Evolutionary conservation across 2,329 filamentous ascomycete genomes (phyloP), one percentile per base, ranked within the genome.

Genomic region (Truncatella angustata): DNA sequence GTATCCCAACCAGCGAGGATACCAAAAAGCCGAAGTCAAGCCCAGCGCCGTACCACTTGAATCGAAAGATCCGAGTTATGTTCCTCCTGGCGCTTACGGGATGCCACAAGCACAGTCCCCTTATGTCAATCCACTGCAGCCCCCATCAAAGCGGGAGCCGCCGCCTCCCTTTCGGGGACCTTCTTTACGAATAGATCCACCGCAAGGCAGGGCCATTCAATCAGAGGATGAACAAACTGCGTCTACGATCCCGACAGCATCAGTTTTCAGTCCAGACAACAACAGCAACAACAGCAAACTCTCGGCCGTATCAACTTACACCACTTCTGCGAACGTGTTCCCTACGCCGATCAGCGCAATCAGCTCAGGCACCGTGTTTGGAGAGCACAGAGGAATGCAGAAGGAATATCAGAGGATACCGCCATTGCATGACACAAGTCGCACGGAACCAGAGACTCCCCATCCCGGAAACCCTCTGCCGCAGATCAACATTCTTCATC

Each of bases 1-100:
- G 48, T 99, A 99, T 71, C 88, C 88, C 65, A 88, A 88, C 50
- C 86, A 88, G 60, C 83, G 90, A 62, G 85, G 86, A 48, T 94
- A 89, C 86, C 84, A 87, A 57, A 95, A 93, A 70, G 84, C 87
- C 28, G 86, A 88, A 55, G 85, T 73, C 64, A 85, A 88, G 60
- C 82, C 85, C 60, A 73, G 78, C 47, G 82, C 86, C 46, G 80
- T 92, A 59, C 89, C 87, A 54, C 79, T 96, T 46, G 90, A 95
- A 70, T 92, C 91, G 18, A 96, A 95, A 70, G 90, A 92, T 58
- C 80, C 81, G 0, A 81, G 71, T 53, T 86, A 86, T 60, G 72
- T 83, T 3, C 81, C 80, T 26, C 78, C 81, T 16, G 80, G 82
- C 47, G 81, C 83, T 6, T 87, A 85, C 59, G 80, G 79, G 48